Evolutionary conservation across 2,329 filamentous ascomycete genomes (phyloP).

Genomic region (Aspergillus quadrilineatus): DNA sequence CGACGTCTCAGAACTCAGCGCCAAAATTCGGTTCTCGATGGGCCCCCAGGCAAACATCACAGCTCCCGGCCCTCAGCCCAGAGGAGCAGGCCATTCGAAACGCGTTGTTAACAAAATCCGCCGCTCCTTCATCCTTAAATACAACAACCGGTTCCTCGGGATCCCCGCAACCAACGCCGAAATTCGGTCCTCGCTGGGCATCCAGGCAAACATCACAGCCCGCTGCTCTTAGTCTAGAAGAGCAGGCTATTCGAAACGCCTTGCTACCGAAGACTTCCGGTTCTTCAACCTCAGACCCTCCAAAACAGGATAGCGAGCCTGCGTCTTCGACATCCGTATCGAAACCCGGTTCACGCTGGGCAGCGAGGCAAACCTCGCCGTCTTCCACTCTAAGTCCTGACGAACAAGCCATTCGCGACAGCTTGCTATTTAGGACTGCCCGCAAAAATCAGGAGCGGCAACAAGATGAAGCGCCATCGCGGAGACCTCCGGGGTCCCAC

Average conservation of each 20-base stretch:
- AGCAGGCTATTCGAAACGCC: not conserved
- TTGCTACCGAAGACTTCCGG: not conserved
- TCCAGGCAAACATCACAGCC: not conserved
- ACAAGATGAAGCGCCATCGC: not conserved
- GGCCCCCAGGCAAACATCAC: conserved; percentile 17
- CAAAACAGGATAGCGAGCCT: not conserved
- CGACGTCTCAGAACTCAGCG: conserved; percentile 1
- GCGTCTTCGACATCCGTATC: not conserved
- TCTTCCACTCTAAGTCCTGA: conserved; percentile 28
- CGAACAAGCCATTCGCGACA: conserved; percentile 32
- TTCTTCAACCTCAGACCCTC: not conserved
- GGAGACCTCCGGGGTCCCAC: not conserved
- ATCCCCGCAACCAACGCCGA: not conserved
- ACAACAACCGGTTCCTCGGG: not conserved
- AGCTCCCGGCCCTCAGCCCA: conserved; percentile 27
- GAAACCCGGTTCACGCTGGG: not conserved
- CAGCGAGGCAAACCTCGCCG: not conserved
- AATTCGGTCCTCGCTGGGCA: not conserved
- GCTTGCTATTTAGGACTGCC: conserved; percentile 17
- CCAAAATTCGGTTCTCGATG: conserved; percentile 33
- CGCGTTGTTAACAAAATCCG: conserved; percentile 22
- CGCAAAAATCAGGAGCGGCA: not conserved
- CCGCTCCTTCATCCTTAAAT: not conserved
- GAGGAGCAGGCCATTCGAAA: conserved; percentile 35
- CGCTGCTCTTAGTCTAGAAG: not conserved